Conservation (phyloP, 2,329 filamentous ascomycete species). For the Pseudopithomyces maydicus region DNA sequence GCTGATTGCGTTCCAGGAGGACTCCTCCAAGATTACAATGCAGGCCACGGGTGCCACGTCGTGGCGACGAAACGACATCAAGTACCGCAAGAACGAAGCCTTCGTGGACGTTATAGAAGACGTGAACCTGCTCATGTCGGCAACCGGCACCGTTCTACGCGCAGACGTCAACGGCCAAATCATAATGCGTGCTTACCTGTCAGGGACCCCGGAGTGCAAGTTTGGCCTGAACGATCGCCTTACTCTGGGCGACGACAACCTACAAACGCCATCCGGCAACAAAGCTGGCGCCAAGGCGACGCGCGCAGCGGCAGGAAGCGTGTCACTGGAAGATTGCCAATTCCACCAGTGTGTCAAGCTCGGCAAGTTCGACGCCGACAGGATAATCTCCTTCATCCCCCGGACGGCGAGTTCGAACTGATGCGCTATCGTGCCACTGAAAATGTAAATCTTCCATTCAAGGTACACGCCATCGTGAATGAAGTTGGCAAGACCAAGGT, state of each 20-base stretch:
- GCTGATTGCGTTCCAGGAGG: constrained; percentile 59
- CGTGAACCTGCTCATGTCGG: constrained; percentile 98
- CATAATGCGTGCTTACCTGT: constrained; percentile 96
- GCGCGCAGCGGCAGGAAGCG: constrained; percentile 91
- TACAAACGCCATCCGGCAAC: constrained; percentile 73
- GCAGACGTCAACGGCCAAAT: constrained; percentile 98
- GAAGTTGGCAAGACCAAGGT: constrained; percentile 97
- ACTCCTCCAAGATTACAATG: constrained; percentile 98
- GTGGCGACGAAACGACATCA: constrained; percentile 96
- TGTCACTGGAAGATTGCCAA: constrained; percentile 96
- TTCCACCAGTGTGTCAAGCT: constrained; percentile 99
- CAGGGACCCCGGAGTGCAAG: constrained; percentile 97
- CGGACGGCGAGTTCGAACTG: constrained; percentile 96
- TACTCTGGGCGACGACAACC: constrained; percentile 71
- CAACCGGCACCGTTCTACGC: constrained; percentile 89
- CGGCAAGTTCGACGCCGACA: constrained; percentile 93
- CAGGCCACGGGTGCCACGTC: constrained; percentile 96
- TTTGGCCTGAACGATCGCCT: constrained; percentile 96
- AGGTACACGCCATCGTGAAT: constrained; percentile 97
- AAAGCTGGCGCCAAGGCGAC: constrained; percentile 84
- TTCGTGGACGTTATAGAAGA: constrained; percentile 99
- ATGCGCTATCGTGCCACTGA: constrained; percentile 99
- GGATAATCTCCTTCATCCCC: constrained; percentile 98
- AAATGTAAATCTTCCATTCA: constrained; percentile 98
- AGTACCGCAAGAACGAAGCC: constrained; percentile 98